These are phyloP conservation scores for Linanthus parryae DNA, from an alignment of 148 eudicot species.

Conservation along the genomic window DNA sequence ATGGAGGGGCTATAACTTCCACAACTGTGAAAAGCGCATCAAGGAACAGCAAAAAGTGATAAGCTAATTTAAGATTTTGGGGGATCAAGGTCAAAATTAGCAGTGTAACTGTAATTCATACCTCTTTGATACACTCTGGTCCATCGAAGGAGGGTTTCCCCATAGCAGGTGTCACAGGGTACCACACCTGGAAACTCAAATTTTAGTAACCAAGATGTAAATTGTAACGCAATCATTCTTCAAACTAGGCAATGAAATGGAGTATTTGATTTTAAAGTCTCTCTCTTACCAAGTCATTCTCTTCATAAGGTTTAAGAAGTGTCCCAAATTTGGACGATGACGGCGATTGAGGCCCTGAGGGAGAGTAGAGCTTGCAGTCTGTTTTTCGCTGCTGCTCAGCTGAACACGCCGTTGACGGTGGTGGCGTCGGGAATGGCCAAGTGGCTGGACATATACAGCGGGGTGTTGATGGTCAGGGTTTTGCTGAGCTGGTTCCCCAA, in stretches of 20 bases:
- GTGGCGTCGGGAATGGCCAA: constrained; percentile 56
- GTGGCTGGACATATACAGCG: constrained; percentile 62
- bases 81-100: too few relatives aligned
- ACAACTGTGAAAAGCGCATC: too few relatives aligned
- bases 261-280: too few relatives aligned
- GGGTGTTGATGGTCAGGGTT: constrained; percentile 72
- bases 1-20: too few relatives aligned
- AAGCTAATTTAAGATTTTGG: too few relatives aligned
- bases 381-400: constrained; percentile 40
- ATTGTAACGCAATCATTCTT: too few relatives aligned
- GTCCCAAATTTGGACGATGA: constrained; percentile 47
- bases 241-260: background rate
- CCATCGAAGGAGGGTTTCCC: constrained; percentile 76
- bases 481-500: constrained; percentile 67
- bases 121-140: constrained; percentile 93
- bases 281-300: constrained; percentile 67
- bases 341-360: constrained; percentile 20
- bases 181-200: constrained; percentile 53
- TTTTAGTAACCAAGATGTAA: background rate
- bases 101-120: too few relatives aligned
- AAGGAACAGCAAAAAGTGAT: too few relatives aligned
- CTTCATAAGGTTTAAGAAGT: constrained; percentile 72
- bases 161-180: constrained; percentile 76
- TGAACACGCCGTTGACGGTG: constrained; percentile 51
- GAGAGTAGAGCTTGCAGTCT: constrained; percentile 22